phyloP scores from a whole-genome alignment of 2,329 filamentous ascomycete genomes.

The Clathrospora elynae region DNA sequence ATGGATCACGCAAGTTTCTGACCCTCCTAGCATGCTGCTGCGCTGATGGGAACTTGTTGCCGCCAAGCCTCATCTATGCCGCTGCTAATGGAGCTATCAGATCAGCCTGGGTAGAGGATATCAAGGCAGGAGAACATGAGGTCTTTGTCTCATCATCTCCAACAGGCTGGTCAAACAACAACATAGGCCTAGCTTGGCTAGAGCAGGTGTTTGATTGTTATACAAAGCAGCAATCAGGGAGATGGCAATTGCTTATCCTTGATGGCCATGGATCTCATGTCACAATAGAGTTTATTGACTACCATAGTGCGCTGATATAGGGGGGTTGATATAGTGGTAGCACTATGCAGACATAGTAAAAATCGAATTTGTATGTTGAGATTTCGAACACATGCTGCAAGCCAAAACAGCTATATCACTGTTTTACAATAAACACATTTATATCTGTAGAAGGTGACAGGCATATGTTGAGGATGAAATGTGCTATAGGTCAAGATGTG shows the following conservation, averaged over 20 bases:
- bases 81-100: constrained; percentile 1
- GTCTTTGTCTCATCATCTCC: not conserved
- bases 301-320: too few species aligned
- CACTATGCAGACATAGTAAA: too few species aligned
- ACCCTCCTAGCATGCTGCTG: constrained; percentile 17
- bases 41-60: constrained; percentile 14
- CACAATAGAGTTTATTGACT: not conserved
- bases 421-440: too few species aligned
- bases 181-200: constrained; percentile 3
- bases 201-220: not conserved
- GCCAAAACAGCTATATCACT: too few species aligned
- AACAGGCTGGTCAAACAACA: not conserved
- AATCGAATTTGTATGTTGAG: too few species aligned
- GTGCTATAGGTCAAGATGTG: too few species aligned
- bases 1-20: constrained; percentile 16
- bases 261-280: constrained; percentile 1
- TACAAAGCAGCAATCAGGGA: not conserved
- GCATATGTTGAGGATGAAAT: too few species aligned
- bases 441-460: too few species aligned
- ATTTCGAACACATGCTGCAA: too few species aligned
- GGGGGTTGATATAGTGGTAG: too few species aligned
- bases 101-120: constrained; percentile 6
- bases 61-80: constrained; percentile 12
- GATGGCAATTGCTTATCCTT: not conserved
- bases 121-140: not conserved